Base-by-base conservation (phyloP, 257 asterid genomes). In the Scutellaria barbata region DNA sequence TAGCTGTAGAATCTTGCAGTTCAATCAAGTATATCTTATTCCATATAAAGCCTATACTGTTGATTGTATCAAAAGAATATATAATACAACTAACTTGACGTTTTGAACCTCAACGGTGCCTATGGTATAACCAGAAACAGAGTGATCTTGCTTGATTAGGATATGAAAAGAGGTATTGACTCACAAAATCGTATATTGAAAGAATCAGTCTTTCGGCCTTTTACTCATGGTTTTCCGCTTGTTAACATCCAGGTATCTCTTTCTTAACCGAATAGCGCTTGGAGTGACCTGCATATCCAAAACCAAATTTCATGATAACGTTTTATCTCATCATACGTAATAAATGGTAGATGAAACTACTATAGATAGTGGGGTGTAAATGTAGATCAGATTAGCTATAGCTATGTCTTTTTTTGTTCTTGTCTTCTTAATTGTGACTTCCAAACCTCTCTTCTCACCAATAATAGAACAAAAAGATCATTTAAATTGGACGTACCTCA, bases 161-260 rank as follows among this genome's bases (percentile, higher is more conserved):
- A 53, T 50, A 20, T 13, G 35, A 61, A 40, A 37, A 3, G 9
- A 45, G 30, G 53, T 8, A 13, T 65, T 33, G 55, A 69, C 76
- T 64, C 69, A 66, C 81, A 80, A 82, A 80, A 73, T 60, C 50
- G 86, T 43, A 25, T 18, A 51, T 5, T 33, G 39, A 8, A 43
- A 43, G 54, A 7, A 77, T 74, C 86, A 86, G 3, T 90, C 89
- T 86, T 92, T 94, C 1, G 90, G 88, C 81, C 72, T 86, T 76
- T 88, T 89, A 59, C 95, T 89, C 96, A 85, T 92, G 66, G 88
- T 8, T 81, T 94, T 94, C 63, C 98, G 81, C 86, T 92, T 94
- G 74, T 79, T 88, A 55, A 85, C 98, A 33, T 95, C 99, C 59
- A 94, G 87, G 80, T 84, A 88, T 81, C 85, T 86, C 89, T 94